These are phyloP conservation scores for Beverwykella pulmonaria DNA, from an alignment of 495 filamentous ascomycete species.

Conservation along the genomic window DNA sequence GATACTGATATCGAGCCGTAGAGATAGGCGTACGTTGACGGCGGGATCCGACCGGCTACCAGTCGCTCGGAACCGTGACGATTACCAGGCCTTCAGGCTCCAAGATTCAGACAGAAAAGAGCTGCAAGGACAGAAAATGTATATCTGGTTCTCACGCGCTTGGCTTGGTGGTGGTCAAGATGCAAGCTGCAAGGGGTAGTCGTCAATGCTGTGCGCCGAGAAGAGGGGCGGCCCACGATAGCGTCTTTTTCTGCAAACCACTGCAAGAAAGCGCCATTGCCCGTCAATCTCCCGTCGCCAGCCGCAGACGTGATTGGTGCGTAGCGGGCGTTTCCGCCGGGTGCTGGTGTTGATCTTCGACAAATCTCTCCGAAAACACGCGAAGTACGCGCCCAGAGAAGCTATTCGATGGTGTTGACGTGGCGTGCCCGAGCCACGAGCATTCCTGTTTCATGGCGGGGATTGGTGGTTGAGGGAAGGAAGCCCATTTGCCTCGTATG, in stretches of 20 bases:
- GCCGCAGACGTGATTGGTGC: background rate
- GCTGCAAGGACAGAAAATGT: no score
- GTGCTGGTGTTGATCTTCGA: background rate
- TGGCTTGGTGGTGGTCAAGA: background rate
- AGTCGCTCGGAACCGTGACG: constrained; percentile 3
- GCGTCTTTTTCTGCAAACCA: background rate
- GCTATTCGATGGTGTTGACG: background rate
- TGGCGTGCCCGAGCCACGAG: no score
- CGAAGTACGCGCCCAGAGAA: no score
- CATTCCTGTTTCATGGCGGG: no score
- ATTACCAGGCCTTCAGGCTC: background rate
- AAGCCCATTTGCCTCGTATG: no score
- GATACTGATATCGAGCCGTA: background rate
- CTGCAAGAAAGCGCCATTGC: background rate
- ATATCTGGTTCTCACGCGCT: background rate
- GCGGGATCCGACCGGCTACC: constrained; percentile 19
- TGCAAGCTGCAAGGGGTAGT: constrained; percentile 9
- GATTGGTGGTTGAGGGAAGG: background rate
- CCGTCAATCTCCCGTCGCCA: constrained; percentile 4
- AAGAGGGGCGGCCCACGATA: constrained; percentile 9
- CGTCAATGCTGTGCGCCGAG: background rate
- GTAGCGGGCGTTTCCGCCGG: background rate
- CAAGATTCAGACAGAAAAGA: background rate
- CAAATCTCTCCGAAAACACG: no score
- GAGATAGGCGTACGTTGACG: background rate